A percentile compares a stretch with the other conserved stretches of the same genome.
Evolutionary conservation across 2,329 filamentous ascomycete species (phyloP).

Genomic region (Lecanicillium sp.): DNA sequence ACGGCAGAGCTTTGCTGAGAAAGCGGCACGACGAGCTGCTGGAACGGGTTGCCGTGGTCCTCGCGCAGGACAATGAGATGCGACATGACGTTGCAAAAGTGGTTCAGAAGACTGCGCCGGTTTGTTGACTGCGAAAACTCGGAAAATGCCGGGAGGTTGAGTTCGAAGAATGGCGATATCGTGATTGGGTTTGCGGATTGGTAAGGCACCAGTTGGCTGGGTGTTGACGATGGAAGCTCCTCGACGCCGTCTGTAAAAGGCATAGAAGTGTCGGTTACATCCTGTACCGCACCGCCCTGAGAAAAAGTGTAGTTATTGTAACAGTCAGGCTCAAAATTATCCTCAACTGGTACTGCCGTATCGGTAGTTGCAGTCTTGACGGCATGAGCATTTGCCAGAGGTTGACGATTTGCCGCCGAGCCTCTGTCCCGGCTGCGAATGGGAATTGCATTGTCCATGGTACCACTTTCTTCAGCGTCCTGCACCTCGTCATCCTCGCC

Average conservation of each 20-base stretch:
- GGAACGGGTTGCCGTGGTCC: slow-evolving; percentile 54
- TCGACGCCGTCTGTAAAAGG: too few relatives aligned
- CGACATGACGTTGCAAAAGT: slow-evolving; percentile 56
- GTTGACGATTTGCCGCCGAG: too few relatives aligned
- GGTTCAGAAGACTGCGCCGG: slow-evolving; percentile 47
- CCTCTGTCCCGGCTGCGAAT: slow-evolving; percentile 22
- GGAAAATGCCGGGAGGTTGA: slow-evolving; percentile 42
- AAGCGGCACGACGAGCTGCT: slow-evolving; percentile 53
- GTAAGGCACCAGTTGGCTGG: too few relatives aligned
- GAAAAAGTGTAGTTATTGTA: too few relatives aligned
- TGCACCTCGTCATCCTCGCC: slow-evolving; percentile 6
- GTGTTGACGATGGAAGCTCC: slow-evolving; percentile 24
- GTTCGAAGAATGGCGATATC: slow-evolving; percentile 31
- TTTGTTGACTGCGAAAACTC: slow-evolving; percentile 49
- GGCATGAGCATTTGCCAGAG: too few relatives aligned
- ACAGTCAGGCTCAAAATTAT: slow-evolving; percentile 8
- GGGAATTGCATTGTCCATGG: too few relatives aligned
- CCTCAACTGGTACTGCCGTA: too few relatives aligned
- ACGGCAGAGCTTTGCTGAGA: slow-evolving; percentile 49
- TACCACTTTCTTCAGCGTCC: background rate
- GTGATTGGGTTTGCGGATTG: too few relatives aligned
- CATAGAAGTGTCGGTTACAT: too few relatives aligned
- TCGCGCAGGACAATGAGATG: slow-evolving; percentile 59
- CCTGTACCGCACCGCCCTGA: too few relatives aligned
- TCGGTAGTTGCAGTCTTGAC: too few relatives aligned